Evolutionary conservation across 2,329 filamentous ascomycete genomes (phyloP), one percentile per base, ranked within the genome.

Genomic region (Coniella lustricola): DNA sequence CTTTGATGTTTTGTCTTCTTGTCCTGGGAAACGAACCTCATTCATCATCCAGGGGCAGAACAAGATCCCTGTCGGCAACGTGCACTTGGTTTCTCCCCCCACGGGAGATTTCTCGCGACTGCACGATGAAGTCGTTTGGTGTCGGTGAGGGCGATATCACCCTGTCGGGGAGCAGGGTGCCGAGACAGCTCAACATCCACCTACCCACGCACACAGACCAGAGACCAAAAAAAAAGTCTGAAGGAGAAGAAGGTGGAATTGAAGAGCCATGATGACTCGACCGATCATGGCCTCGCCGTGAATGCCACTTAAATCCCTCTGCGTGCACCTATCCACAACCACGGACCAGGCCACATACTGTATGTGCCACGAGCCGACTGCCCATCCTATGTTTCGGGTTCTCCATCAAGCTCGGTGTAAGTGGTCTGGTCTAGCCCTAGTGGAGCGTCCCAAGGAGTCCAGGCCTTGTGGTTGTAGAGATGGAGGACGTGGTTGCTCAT

Each of bases 271-370:
- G 29, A 46, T 49, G 42, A 44, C 33, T 21, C 20, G 16, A 44
- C 25, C 44, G 42, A 51, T 46, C 42, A 42, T 37, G 42, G 43
- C 33, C 46, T 48, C 25, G 46, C 25, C 5, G 31, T 35, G 36
- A 37, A 35, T 43, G 46, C 32, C 46, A 44, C 44, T 42, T 32
- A 49, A 33, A 44, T 40, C 16, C 32, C 36, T n/a, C 33, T 22
- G 42, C 14, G 25, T 42, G 38, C n/a, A 35, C 38, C 46, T n/a
- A 36, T 52, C 13, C n/a, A 35, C n/a, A 16, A 16, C 13, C 33
- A 16, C n/a, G 14, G 16, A 13, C 33, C 33, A n/a, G n/a, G n/a
- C n/a, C n/a, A n/a, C n/a, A 35, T 14, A 35, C 14, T 7, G 7
- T 35, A 13, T 35, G 5, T 35, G 13, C 7, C 12, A 16, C 13